Evolutionary conservation across 2,329 filamentous ascomycete species (phyloP).

Genomic region (Fusarium sp.): DNA sequence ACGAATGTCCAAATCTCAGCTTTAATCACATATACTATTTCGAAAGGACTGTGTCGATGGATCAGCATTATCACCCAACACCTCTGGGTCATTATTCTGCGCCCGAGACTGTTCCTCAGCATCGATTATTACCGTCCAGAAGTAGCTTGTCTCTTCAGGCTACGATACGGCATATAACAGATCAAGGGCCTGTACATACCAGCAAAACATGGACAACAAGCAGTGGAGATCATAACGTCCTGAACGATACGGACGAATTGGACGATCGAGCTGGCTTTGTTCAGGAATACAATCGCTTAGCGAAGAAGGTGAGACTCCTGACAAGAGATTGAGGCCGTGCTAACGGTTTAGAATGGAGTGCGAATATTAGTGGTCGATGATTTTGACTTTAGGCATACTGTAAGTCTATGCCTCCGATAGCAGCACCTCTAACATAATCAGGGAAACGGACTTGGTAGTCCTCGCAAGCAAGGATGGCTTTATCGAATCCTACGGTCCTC

Average conservation of each 20-base stretch:
- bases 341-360: conserved; percentile 62
- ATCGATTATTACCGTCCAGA: conserved; percentile 38
- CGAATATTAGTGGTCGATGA: conserved; percentile 53
- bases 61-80: conserved; percentile 17
- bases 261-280: conserved; percentile 62
- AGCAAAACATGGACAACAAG: conserved; percentile 70
- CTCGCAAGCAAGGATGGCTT: conserved; percentile 53
- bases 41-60: conserved; percentile 27
- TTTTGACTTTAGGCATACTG: conserved; percentile 47
- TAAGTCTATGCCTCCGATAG: conserved; percentile 39
- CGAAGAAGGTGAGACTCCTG: conserved; percentile 60
- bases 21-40: conserved; percentile 17
- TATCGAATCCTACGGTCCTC: conserved; percentile 50
- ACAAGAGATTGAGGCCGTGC: neutral
- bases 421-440: conserved; percentile 23
- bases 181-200: conserved; percentile 47
- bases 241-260: conserved; percentile 61
- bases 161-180: conserved; percentile 40
- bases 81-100: conserved; percentile 29
- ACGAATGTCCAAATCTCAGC: conserved; percentile 9
- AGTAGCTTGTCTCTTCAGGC: conserved; percentile 46
- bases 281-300: conserved; percentile 69
- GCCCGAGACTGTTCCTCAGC: conserved; percentile 15
- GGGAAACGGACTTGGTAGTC: conserved; percentile 31
- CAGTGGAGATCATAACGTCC: conserved; percentile 60